Percentiles rank a stretch among this genome's conserved stretches.
phyloP scores from a whole-genome alignment of 495 filamentous ascomycete genomes.

The Penicillium roqueforti region DNA sequence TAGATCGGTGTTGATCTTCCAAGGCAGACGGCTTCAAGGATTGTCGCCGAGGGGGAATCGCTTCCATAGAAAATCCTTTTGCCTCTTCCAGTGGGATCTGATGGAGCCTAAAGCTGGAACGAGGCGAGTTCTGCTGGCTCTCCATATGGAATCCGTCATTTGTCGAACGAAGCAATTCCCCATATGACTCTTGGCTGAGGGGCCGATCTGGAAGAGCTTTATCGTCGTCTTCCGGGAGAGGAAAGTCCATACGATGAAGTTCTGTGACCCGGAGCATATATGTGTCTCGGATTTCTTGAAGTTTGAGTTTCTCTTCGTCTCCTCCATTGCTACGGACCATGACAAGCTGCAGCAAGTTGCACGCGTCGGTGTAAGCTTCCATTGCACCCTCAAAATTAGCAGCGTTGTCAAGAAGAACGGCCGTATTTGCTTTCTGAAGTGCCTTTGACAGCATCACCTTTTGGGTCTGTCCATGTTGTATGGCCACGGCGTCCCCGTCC shows the following conservation, averaged over 20 bases:
- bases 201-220: constrained; percentile 79
- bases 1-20: constrained; percentile 23
- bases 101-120: constrained; percentile 20
- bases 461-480: constrained; percentile 56
- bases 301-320: constrained; percentile 75
- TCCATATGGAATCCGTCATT: constrained; percentile 36
- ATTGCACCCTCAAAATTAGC: constrained; percentile 91
- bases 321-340: constrained; percentile 74
- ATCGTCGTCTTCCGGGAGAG: constrained; percentile 49
- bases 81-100: constrained; percentile 20
- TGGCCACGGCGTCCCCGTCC: constrained; percentile 29
- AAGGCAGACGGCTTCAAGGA: constrained; percentile 35
- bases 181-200: constrained; percentile 61
- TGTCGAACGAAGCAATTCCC: constrained; percentile 42
- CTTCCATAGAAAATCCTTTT: constrained; percentile 19
- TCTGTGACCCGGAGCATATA: constrained; percentile 87
- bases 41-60: constrained; percentile 39
- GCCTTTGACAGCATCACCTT: constrained; percentile 93
- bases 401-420: constrained; percentile 90
- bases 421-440: constrained; percentile 90
- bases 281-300: constrained; percentile 83
- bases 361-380: constrained; percentile 87
- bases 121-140: constrained; percentile 21
- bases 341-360: constrained; percentile 77
- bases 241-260: constrained; percentile 63